Evolutionary conservation across 805 yeast genomes (phyloP), one percentile per base, ranked within the genome.

Genomic region (Candida xiaguanensis): DNA sequence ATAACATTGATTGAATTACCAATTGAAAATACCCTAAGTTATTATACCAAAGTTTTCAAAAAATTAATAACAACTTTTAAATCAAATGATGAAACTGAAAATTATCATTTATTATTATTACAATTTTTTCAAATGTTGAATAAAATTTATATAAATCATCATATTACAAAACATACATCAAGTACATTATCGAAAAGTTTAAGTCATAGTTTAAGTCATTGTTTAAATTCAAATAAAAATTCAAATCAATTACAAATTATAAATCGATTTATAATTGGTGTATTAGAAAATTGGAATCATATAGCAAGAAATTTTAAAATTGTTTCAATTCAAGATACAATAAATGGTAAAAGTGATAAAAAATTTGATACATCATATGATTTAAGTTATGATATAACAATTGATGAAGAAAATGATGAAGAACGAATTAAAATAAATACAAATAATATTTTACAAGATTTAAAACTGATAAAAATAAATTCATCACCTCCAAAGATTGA

Each of bases 191-290:
- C 82, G 32, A 72, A 67, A 46, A 62, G 76, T 18, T 51, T 82
- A 31, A 66, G 76, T 7, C 77, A 81, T 14, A 71, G 82, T 11
- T 48, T 84, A 23, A 72, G 82, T 40, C 82, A 82, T 31, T 75
- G 75, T 47, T 38, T 58, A 18, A 43, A 58, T 11, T 58, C 64
- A 36, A 51, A 53, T n/a, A 55, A 55, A 15, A 72, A 68, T 42
- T 67, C 70, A 30, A 79, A 78, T 44, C 59, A 68, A 33, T 46
- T 72, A 6, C 64, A 74, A 6, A 67, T 82, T 13, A 78, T 82
- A 1, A 65, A 70, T 17, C 61, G 85, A 34, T 77, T 74, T 41
- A 58, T 80, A 15, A 72, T 70, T 39, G 78, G 75, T 43, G 47
- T 82, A 5, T 49, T 82, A 28, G 75, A 67, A 24, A 53, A 67